Conservation (phyloP, 805 yeast species). For the Soucietia sequanensis region DNA sequence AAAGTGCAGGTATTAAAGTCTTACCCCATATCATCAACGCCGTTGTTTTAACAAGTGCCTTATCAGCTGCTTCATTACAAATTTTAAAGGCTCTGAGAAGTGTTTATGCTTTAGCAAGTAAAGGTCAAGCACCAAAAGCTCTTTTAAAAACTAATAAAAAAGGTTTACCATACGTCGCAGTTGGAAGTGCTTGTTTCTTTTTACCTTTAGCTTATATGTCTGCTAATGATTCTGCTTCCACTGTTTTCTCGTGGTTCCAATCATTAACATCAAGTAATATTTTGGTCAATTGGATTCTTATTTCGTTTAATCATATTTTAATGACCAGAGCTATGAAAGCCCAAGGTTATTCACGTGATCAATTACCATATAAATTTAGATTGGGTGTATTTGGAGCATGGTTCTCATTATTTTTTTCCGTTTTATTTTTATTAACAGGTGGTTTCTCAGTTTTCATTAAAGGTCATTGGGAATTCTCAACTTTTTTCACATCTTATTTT, state of each 20-base stretch:
- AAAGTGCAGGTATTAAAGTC: constrained; percentile 29
- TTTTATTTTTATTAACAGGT: constrained; percentile 29
- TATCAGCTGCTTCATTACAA: constrained; percentile 34
- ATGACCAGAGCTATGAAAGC: constrained; percentile 37
- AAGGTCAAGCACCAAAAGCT: constrained; percentile 36
- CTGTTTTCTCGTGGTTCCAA: constrained; percentile 37
- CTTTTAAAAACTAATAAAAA: constrained; percentile 28
- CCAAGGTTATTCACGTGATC: constrained; percentile 33
- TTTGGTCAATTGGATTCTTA: constrained; percentile 29
- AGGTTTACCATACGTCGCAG: constrained; percentile 32
- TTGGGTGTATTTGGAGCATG: constrained; percentile 19
- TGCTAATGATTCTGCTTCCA: constrained; percentile 19
- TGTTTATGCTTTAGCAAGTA: constrained; percentile 35
- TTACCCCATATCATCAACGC: constrained; percentile 39
- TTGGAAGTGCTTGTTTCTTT: constrained; percentile 21
- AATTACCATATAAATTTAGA: constrained; percentile 28
- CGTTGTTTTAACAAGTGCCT: constrained; percentile 38
- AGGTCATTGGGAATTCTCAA: constrained; percentile 22
- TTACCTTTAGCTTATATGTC: constrained; percentile 39
- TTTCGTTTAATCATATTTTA: constrained; percentile 28
- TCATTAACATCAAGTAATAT: constrained; percentile 26
- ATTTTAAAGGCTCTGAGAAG: constrained; percentile 30
- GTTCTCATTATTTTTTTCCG: constrained; percentile 12
- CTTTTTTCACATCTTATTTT: constrained; percentile 21
- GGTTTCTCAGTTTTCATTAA: constrained; percentile 35